Base-by-base conservation (phyloP, 768 basidiomycete genomes). In the Nidularia sp. region DNA sequence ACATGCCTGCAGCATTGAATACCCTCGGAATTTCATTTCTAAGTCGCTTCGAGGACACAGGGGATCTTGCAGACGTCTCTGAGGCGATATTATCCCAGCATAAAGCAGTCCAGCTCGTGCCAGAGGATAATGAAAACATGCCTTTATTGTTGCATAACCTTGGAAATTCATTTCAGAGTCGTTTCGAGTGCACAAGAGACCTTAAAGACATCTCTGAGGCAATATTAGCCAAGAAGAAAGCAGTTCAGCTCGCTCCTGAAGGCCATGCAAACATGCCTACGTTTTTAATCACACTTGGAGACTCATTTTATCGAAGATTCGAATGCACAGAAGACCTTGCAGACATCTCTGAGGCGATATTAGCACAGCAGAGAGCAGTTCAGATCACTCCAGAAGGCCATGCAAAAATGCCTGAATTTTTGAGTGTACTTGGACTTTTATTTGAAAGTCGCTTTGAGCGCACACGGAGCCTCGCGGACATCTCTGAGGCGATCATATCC, bases 401-500 rank as follows among this genome's bases (percentile, higher is more conserved):
- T 50, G 34, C 51, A 18, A 47, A 45, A 35, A 60, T 55, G 18
- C 52, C 62, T 5, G 51, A 12, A 7, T 49, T 47, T 13, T 52
- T 55, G 13, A 45, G n/a, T 39, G 50, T 29, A 18, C 52, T 60
- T 7, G 60, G 59, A 6, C 48, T 44, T 34, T 55, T 49, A 1
- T 55, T 71, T 10, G 43, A 32, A 2, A 48, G 15, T 25, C 65
- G 65, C 12, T 71, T 68, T 36, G 13, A 54, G 29, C 57, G 34
- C n/a, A 54, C 51, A 4, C 50, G 65, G 41, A 54, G 64, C 31
- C 45, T 52, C 10, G 39, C 49, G 4, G 66, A 69, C 44, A 53
- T 72, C 18, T 53, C 63, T 15, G 60, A 65, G 42, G 58, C 60
- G 12, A 53, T 73, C 44, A 18, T 18, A 18, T 22, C 46, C 12